These are phyloP conservation scores for Kuraishia ogatae DNA, from an alignment of 805 yeast genomes.

Conservation along the genomic window DNA sequence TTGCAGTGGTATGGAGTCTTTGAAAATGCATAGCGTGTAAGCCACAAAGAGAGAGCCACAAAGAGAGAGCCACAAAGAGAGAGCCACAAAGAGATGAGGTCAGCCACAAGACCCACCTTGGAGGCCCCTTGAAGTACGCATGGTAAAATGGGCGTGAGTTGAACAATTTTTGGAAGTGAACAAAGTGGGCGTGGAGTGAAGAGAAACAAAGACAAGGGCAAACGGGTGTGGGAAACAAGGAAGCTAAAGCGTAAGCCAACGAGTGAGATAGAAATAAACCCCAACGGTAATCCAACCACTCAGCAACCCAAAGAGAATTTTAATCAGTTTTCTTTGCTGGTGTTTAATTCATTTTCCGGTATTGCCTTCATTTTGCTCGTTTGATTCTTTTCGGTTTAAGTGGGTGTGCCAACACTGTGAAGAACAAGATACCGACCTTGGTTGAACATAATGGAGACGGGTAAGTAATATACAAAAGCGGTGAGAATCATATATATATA, in stretches of 20 bases:
- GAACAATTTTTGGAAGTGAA: not conserved
- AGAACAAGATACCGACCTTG: not conserved
- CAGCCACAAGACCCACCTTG: too few relatives aligned
- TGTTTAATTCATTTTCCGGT: not conserved
- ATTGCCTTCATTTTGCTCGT: not conserved
- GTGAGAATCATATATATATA: too few relatives aligned
- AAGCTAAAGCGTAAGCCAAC: not conserved
- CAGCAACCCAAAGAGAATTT: not conserved
- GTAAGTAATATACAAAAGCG: not conserved
- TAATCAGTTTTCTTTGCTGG: not conserved
- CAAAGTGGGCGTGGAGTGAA: not conserved
- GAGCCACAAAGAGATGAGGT: too few relatives aligned
- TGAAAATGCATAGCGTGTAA: too few relatives aligned
- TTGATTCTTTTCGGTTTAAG: too few relatives aligned
- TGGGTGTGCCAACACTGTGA: not conserved
- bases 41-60: too few relatives aligned
- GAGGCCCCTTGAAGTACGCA: too few relatives aligned
- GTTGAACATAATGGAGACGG: not conserved
- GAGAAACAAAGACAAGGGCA: not conserved
- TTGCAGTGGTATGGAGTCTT: too few relatives aligned
- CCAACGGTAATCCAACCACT: not conserved
- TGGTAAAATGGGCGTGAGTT: not conserved
- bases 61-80: too few relatives aligned
- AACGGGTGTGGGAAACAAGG: not conserved
- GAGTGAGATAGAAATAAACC: not conserved